These are phyloP conservation scores for Truncatella angustata DNA, from an alignment of 2,329 filamentous ascomycete genomes.

Conservation along the genomic window DNA sequence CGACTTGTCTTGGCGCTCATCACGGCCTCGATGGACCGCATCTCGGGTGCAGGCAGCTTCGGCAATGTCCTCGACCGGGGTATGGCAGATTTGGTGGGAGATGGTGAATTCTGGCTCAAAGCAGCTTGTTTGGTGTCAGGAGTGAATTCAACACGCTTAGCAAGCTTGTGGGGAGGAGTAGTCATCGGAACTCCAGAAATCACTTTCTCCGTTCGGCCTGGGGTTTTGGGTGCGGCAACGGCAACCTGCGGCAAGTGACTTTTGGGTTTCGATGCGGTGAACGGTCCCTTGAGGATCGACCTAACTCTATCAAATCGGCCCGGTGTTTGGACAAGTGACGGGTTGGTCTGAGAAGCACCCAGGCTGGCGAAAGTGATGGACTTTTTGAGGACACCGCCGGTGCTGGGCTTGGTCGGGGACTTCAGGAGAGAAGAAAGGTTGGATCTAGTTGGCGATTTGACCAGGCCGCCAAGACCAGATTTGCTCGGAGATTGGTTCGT, in stretches of 20 bases:
- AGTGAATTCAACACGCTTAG: constrained; percentile 79
- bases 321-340: constrained; percentile 43
- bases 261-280: constrained; percentile 36
- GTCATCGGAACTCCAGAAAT: constrained; percentile 53
- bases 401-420: constrained; percentile 36
- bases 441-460: constrained; percentile 48
- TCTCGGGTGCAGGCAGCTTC: constrained; percentile 33
- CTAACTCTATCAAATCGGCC: constrained; percentile 55
- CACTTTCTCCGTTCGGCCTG: constrained; percentile 49
- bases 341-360: constrained; percentile 23
- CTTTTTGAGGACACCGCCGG: constrained; percentile 39
- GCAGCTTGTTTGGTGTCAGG: constrained; percentile 59
- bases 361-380: constrained; percentile 50
- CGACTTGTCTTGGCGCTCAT: constrained; percentile 24
- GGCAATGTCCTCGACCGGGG: constrained; percentile 39
- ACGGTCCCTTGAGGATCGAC: constrained; percentile 52
- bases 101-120: constrained; percentile 50
- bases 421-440: constrained; percentile 29
- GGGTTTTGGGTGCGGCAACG: constrained; percentile 42
- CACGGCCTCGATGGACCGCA: constrained; percentile 31
- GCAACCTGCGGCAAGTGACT: constrained; percentile 48
- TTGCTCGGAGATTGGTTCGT: constrained; percentile 42
- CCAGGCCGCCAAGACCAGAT: constrained; percentile 32
- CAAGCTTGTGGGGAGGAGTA: constrained; percentile 64
- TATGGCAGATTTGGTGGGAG: constrained; percentile 50